Percentiles rank a stretch among this genome's conserved stretches.
phyloP scores from a whole-genome alignment of 1,284 basidiomycete species.

The Cutaneotrichosporon sp. region DNA sequence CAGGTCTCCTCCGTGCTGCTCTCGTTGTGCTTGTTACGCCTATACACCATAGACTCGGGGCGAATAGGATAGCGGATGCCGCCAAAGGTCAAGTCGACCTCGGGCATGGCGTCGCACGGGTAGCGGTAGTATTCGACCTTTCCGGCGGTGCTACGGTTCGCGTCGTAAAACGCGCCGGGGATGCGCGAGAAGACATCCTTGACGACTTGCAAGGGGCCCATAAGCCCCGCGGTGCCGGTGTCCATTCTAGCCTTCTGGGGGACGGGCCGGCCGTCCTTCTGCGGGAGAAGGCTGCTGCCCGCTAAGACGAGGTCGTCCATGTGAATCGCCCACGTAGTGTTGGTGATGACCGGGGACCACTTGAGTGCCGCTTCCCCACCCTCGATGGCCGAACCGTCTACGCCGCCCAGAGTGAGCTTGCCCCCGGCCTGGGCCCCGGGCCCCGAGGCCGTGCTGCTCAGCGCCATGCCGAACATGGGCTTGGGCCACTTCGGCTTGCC shows the following conservation, averaged over 20 bases:
- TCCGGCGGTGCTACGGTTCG: conserved; percentile 69
- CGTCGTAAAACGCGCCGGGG: conserved; percentile 58
- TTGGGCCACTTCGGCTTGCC: conserved; percentile 51
- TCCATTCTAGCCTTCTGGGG: conserved; percentile 49
- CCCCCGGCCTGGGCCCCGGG: conserved; percentile 61
- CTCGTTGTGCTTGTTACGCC: background rate
- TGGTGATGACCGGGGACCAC: conserved; percentile 59
- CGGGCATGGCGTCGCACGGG: conserved; percentile 70
- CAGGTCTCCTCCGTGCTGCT: background rate
- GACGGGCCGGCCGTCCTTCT: conserved; percentile 27
- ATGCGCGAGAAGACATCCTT: conserved; percentile 62
- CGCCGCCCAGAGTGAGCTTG: conserved; percentile 70
- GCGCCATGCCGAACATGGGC: conserved; percentile 76
- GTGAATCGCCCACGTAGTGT: conserved; percentile 47
- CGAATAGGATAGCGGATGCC: conserved; percentile 30
- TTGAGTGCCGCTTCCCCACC: conserved; percentile 67
- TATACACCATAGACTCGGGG: background rate
- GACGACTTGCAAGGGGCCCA: conserved; percentile 62
- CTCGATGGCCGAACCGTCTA: no score
- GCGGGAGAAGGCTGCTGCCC: conserved; percentile 30
- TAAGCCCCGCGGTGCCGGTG: conserved; percentile 87
- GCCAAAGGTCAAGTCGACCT: conserved; percentile 69
- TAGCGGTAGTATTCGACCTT: conserved; percentile 66
- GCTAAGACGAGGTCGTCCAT: conserved; percentile 48
- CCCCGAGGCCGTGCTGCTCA: conserved; percentile 43